These are phyloP conservation scores for Jamesozyma jinghongensis DNA, from an alignment of 805 yeast genomes.

Conservation along the genomic window DNA sequence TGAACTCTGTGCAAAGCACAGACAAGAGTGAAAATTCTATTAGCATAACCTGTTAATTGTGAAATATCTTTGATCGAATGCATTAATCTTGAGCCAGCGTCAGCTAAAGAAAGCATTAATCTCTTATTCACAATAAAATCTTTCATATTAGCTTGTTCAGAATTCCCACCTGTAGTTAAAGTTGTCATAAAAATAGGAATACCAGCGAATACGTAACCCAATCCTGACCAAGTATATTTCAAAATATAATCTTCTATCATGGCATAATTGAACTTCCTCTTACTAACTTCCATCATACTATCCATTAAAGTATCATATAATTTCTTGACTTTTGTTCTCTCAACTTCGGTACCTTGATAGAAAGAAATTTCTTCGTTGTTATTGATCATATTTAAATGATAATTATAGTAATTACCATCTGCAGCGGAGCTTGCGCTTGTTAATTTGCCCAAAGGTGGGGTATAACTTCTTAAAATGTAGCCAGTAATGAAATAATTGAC, in stretches of 20 bases:
- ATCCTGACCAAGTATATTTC: constrained; percentile 90
- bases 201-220: constrained; percentile 87
- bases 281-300: constrained; percentile 47
- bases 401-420: constrained; percentile 84
- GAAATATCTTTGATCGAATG: constrained; percentile 87
- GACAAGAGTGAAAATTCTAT: constrained; percentile 67
- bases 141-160: constrained; percentile 58
- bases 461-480: constrained; percentile 52
- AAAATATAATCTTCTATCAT: constrained; percentile 77
- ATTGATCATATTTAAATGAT: constrained; percentile 74
- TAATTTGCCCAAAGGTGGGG: constrained; percentile 80
- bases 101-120: constrained; percentile 82
- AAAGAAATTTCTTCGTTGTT: constrained; percentile 93
- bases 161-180: constrained; percentile 23
- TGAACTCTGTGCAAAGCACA: constrained; percentile 78
- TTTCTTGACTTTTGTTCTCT: constrained; percentile 52
- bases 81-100: constrained; percentile 92
- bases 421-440: constrained; percentile 64
- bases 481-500: constrained; percentile 77
- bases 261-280: constrained; percentile 56
- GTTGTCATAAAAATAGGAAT: constrained; percentile 71
- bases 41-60: constrained; percentile 85
- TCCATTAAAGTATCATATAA: constrained; percentile 49
- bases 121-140: constrained; percentile 87
- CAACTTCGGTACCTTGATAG: constrained; percentile 79